Percentiles rank a stretch among this genome's conserved stretches.
These are phyloP conservation scores for Microdochium trichocladiopsis DNA, from an alignment of 2,329 filamentous ascomycete genomes.

Conservation along the genomic window DNA sequence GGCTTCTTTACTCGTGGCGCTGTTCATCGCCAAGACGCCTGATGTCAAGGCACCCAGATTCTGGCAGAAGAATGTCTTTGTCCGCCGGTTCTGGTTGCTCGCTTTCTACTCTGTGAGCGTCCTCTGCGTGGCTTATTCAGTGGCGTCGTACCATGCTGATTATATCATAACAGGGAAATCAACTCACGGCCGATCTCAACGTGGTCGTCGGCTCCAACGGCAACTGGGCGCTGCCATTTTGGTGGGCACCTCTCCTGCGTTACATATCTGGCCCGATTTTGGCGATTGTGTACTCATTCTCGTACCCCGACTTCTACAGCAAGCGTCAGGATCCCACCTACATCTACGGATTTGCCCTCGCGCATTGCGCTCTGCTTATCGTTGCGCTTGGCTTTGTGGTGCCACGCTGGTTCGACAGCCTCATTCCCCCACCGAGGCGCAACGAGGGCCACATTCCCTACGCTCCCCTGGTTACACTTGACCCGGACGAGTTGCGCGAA, in stretches of 20 bases:
- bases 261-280: conserved; percentile 42
- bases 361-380: conserved; percentile 36
- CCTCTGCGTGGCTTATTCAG: too few relatives aligned
- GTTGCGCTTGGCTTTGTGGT: conserved; percentile 40
- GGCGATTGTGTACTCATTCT: conserved; percentile 43
- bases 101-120: conserved; percentile 48
- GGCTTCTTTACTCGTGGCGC: conserved; percentile 27
- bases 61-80: conserved; percentile 28
- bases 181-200: conserved; percentile 48
- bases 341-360: conserved; percentile 40
- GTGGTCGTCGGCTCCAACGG: conserved; percentile 42
- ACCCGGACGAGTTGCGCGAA: not conserved
- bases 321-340: conserved; percentile 41
- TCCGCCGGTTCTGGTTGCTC: conserved; percentile 42
- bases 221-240: conserved; percentile 48
- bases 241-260: conserved; percentile 42
- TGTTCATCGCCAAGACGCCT: conserved; percentile 34
- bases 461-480: conserved; percentile 4
- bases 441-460: conserved; percentile 31
- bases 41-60: conserved; percentile 29
- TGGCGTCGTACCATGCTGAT: too few relatives aligned
- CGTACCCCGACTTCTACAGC: conserved; percentile 40
- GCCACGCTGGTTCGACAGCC: conserved; percentile 45
- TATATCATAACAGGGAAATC: conserved; percentile 42
- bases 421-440: conserved; percentile 38